Percentiles rank a stretch among this genome's conserved stretches.
Evolutionary conservation across 106 monocot species (phyloP).

Genomic region (Acorus calamus): DNA sequence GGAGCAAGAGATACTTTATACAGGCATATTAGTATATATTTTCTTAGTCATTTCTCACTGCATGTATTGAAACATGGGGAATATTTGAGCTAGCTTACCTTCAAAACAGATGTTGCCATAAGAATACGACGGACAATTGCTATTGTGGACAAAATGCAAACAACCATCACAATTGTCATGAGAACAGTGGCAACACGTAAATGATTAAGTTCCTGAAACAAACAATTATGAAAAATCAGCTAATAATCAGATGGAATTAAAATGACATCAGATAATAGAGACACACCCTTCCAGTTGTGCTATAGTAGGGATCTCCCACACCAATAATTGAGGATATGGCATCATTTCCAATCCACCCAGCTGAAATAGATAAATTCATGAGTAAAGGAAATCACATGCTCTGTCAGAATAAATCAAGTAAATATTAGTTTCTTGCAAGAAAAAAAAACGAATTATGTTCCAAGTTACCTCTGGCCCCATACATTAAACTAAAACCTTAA

Average conservation of each 20-base stretch:
- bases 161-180: conserved; percentile 92
- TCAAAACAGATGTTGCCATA: conserved; percentile 93
- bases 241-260: background rate
- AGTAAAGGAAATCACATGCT: background rate
- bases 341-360: conserved; percentile 98
- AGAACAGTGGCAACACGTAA: conserved; percentile 71
- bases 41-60: background rate
- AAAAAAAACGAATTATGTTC: background rate
- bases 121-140: conserved; percentile 89
- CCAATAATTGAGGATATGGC: conserved; percentile 94
- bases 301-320: conserved; percentile 74
- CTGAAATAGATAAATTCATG: conserved; percentile 31
- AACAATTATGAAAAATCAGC: background rate
- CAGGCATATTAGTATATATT: too few relatives aligned
- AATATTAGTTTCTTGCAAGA: background rate
- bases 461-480: too few relatives aligned
- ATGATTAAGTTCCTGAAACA: conserved; percentile 77
- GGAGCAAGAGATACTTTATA: too few relatives aligned
- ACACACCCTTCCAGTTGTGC: conserved; percentile 62
- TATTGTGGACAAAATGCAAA: conserved; percentile 76
- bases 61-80: too few relatives aligned
- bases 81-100: conserved; percentile 30
- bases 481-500: too few relatives aligned
- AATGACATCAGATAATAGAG: background rate
- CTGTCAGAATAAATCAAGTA: too few relatives aligned